Conservation (phyloP, 306 rosid species). For the Comarum palustre region DNA sequence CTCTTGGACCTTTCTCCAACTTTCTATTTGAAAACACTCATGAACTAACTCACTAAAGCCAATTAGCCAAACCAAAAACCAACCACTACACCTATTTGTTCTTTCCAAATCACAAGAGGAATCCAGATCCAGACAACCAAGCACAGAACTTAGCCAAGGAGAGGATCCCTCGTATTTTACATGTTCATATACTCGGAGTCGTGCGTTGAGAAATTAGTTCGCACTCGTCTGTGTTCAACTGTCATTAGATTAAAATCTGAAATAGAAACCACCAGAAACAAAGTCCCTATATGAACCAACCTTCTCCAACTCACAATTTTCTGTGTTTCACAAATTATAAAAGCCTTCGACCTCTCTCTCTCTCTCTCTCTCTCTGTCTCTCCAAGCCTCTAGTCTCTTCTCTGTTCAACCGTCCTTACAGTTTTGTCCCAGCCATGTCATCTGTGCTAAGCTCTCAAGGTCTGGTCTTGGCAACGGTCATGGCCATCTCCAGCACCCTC, state of each 20-base stretch:
- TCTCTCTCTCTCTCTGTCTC: not conserved
- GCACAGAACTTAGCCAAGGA: too few relatives aligned
- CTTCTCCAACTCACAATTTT: not conserved
- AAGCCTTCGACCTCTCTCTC: not conserved
- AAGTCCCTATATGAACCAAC: not conserved
- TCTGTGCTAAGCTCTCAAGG: slow-evolving; percentile 35
- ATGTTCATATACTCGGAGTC: too few relatives aligned
- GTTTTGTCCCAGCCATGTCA: slow-evolving; percentile 25
- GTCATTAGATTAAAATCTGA: too few relatives aligned
- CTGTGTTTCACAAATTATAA: not conserved
- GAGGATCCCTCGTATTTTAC: too few relatives aligned
- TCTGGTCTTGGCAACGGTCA: slow-evolving; percentile 42
- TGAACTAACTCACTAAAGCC: not conserved
- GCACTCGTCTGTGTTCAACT: too few relatives aligned
- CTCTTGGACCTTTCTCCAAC: not conserved
- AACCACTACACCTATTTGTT: not conserved
- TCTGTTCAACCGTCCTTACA: not conserved
- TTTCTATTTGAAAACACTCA: not conserved
- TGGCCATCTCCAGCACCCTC: slow-evolving; percentile 41
- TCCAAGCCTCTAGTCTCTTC: not conserved
- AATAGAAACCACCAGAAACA: not conserved
- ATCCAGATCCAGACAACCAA: too few relatives aligned
- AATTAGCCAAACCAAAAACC: not conserved
- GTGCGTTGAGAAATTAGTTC: too few relatives aligned
- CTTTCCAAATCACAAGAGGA: slow-evolving; percentile 6